Percentiles rank a stretch among this genome's conserved stretches.
Evolutionary conservation across 148 eudicot species (phyloP).

Genomic region (Camellia japonica): DNA sequence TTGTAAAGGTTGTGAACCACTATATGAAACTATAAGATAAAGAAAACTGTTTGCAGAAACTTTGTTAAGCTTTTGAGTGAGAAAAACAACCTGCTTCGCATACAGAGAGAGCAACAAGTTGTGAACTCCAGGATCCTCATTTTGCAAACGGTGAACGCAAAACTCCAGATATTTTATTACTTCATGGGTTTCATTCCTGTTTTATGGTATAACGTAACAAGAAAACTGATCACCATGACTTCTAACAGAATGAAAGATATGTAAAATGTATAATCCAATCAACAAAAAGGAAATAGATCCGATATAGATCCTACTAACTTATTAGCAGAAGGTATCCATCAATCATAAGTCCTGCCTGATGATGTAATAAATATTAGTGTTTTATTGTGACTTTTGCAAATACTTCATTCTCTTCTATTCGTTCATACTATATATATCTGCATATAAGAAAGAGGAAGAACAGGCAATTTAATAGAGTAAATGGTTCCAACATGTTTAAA

Average conservation of each 20-base stretch:
- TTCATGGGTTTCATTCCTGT: conserved; percentile 99
- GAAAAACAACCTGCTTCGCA: conserved; percentile 73
- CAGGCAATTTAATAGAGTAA: too few relatives aligned
- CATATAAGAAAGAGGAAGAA: too few relatives aligned
- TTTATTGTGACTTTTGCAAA: neutral
- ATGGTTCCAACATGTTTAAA: too few relatives aligned
- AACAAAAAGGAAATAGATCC: neutral
- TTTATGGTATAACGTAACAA: conserved; percentile 7
- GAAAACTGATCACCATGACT: neutral
- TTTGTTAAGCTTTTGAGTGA: neutral
- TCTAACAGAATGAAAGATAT: neutral
- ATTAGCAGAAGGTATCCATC: neutral
- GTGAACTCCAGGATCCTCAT: conserved; percentile 98
- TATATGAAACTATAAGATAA: neutral
- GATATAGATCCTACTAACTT: neutral
- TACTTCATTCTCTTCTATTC: neutral
- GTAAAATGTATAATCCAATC: neutral
- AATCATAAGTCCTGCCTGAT: conserved; percentile 7
- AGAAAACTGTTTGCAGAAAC: neutral
- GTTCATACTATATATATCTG: too few relatives aligned
- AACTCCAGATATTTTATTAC: conserved; percentile 91
- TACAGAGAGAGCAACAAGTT: conserved; percentile 91
- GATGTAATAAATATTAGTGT: neutral
- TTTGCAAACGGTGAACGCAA: conserved; percentile 82
- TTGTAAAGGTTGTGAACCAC: neutral